Evolutionary conservation across 306 rosid genomes (phyloP).

Genomic region (Geum urbanum): DNA sequence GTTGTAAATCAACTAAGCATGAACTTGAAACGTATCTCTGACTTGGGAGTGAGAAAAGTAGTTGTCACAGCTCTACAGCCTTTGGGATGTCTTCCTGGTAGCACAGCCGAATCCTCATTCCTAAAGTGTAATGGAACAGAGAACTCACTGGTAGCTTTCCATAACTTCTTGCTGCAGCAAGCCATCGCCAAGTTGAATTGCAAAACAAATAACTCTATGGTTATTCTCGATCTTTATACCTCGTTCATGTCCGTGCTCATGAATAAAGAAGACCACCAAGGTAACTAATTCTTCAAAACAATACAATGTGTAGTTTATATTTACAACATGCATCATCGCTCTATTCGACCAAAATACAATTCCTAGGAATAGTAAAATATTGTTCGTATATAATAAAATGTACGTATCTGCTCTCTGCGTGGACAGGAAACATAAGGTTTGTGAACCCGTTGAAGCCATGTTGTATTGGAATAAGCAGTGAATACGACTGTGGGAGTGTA

Average conservation of each 20-base stretch:
- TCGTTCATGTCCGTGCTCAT: constrained; percentile 61
- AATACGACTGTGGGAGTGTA: constrained; percentile 57
- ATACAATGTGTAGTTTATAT: background rate
- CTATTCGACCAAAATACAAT: background rate
- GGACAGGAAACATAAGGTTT: constrained; percentile 35
- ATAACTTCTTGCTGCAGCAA: constrained; percentile 54
- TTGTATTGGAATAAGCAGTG: constrained; percentile 51
- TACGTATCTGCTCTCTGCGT: background rate
- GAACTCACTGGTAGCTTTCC: constrained; percentile 44
- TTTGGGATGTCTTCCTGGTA: constrained; percentile 66
- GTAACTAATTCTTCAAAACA: constrained; percentile 10
- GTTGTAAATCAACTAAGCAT: constrained; percentile 53
- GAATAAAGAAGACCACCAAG: constrained; percentile 30
- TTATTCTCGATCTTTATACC: constrained; percentile 51
- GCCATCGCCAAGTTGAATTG: constrained; percentile 52
- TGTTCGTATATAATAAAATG: no score
- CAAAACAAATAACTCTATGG: constrained; percentile 30
- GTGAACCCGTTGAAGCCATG: constrained; percentile 63
- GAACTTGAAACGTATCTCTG: constrained; percentile 50
- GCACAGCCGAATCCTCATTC: constrained; percentile 39
- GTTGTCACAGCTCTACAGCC: constrained; percentile 59
- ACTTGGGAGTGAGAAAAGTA: constrained; percentile 61
- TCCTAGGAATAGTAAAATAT: background rate
- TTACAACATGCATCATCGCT: background rate
- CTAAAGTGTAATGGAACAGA: constrained; percentile 43